Evolutionary conservation across 345 rosid species (phyloP).

Genomic region (Erysimum cheiranthoides): DNA sequence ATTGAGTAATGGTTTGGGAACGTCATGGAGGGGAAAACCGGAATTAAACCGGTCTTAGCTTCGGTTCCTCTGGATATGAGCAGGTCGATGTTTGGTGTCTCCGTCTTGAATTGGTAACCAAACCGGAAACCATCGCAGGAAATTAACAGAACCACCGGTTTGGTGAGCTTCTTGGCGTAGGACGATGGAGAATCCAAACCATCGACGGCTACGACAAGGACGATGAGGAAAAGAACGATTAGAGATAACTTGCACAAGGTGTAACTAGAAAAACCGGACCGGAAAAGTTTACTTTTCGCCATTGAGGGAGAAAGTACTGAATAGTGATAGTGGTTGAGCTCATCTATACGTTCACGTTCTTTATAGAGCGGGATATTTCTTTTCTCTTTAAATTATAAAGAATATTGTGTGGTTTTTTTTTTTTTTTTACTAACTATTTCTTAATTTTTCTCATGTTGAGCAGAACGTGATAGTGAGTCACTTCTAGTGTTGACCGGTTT

Average conservation of each 20-base stretch:
- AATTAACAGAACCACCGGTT: slow-evolving; percentile 71
- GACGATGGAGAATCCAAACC: slow-evolving; percentile 13
- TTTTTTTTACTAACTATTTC: background rate
- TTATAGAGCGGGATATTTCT: slow-evolving; percentile 1
- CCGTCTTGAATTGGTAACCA: slow-evolving; percentile 87
- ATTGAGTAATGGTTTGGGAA: slow-evolving; percentile 93
- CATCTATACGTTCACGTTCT: slow-evolving; percentile 8
- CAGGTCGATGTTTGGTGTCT: slow-evolving; percentile 73
- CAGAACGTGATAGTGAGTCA: background rate
- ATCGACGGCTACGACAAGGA: slow-evolving; percentile 40
- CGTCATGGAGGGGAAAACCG: slow-evolving; percentile 86
- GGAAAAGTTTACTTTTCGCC: background rate
- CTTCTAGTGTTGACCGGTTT: background rate
- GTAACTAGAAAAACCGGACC: background rate
- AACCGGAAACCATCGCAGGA: slow-evolving; percentile 94
- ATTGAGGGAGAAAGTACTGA: background rate
- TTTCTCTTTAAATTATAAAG: background rate
- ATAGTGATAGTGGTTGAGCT: slow-evolving; percentile 5
- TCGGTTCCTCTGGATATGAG: slow-evolving; percentile 78
- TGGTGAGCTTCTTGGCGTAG: slow-evolving; percentile 50
- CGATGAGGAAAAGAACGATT: slow-evolving; percentile 50
- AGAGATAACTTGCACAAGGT: slow-evolving; percentile 40
- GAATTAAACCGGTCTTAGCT: slow-evolving; percentile 82
- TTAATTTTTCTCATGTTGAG: background rate
- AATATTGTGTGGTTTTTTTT: background rate